phyloP scores from a whole-genome alignment of 2,329 filamentous ascomycete genomes.

The Lecanosticta acicola region DNA sequence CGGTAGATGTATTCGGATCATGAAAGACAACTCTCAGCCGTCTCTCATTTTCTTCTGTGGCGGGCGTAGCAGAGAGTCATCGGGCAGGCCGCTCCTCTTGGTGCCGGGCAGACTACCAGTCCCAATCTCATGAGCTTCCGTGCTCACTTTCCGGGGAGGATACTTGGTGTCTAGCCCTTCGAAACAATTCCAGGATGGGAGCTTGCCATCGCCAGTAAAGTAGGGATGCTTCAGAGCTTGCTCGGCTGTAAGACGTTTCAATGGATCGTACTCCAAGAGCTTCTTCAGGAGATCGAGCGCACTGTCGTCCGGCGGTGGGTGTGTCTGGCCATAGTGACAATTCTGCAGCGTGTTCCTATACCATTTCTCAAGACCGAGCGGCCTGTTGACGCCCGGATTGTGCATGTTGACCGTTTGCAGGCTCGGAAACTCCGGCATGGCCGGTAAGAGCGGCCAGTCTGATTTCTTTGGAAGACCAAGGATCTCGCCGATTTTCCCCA shows the following conservation, averaged over 20 bases:
- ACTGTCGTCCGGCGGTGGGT: constrained; percentile 55
- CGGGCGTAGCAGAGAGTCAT: constrained; percentile 64
- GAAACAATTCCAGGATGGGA: constrained; percentile 76
- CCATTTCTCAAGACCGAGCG: constrained; percentile 63
- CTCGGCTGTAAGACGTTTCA: constrained; percentile 78
- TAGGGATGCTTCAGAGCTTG: constrained; percentile 87
- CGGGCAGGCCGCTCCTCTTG: constrained; percentile 78
- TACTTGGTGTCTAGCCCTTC: constrained; percentile 85
- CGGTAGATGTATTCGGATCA: no score
- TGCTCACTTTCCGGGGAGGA: constrained; percentile 84
- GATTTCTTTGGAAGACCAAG: constrained; percentile 86
- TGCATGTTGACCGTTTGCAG: constrained; percentile 36
- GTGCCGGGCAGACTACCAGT: constrained; percentile 84
- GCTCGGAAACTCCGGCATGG: constrained; percentile 74
- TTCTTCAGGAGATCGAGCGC: constrained; percentile 69
- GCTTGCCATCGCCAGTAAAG: constrained; percentile 51
- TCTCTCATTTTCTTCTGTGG: constrained; percentile 51
- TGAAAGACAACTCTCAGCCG: constrained; percentile 28
- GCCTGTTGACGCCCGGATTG: constrained; percentile 47
- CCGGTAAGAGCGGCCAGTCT: constrained; percentile 74
- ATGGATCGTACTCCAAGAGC: constrained; percentile 87
- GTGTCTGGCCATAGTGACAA: constrained; percentile 40
- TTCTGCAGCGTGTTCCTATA: constrained; percentile 46
- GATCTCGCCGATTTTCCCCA: constrained; percentile 98
- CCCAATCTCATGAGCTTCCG: constrained; percentile 91